Evolutionary conservation across 495 filamentous ascomycete species (phyloP), one percentile per base, ranked within the genome.

Genomic region (Neurospora sp.): DNA sequence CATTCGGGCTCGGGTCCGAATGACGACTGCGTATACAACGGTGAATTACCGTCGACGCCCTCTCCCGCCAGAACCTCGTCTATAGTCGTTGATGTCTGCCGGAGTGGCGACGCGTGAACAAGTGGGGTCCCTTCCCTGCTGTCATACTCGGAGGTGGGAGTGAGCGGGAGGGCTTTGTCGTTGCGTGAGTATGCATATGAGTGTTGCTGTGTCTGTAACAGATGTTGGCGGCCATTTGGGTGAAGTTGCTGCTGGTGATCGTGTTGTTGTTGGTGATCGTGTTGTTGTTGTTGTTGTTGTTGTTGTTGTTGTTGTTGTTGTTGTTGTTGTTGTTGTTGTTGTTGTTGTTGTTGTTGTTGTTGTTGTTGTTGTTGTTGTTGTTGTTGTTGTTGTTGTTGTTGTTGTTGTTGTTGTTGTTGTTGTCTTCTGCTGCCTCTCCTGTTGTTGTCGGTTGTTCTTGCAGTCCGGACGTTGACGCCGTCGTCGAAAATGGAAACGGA

Each of bases 81-180:
- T 16, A 65, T 35, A 18, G 22, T 65, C 7, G 53, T 65, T 18
- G 53, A 65, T 18, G 53, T 65, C 27, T 65, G 53, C 53, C 53
- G 27, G 27, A 65, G 27, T 65, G 53, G 53, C 27, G 53, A 35
- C 14, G 53, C 14, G 53, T 65, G 53, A 16, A 65, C 47, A 2
- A 68, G 53, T 1, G 77, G 72, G 0, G 74, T 80, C 22, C 68
- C 70, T 9, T 79, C 78, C 69, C 76, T 53, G 69, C 78, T 78
- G 16, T 65, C 53, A 69, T 73, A 77, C 69, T 83, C 80, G 6
- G 81, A 82, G 12, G 79, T 77, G 1, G 83, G 84, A 44, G 83
- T 85, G 14, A 83, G 71, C 39, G 80, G 80, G 3, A 82, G 74
- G 14, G 75, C 69, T 69, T 81, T 81, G 39, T 82, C 76, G 7